Conservation (phyloP, 805 yeast genomes). For the Tetrapisispora fleetii region DNA sequence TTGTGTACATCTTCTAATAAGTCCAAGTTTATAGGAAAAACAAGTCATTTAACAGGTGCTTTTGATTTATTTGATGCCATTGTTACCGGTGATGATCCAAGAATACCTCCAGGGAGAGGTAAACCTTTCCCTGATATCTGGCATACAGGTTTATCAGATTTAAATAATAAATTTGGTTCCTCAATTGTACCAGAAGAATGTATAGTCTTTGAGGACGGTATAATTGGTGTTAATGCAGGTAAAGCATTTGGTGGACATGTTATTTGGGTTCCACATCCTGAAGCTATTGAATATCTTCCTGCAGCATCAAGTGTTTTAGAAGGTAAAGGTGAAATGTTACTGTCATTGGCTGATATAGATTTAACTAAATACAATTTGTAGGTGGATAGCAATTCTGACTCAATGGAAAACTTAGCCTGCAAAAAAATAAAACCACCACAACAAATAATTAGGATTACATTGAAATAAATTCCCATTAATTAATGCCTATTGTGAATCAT, state of each 20-base stretch:
- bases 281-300: conserved; percentile 52
- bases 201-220: conserved; percentile 88
- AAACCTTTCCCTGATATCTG: conserved; percentile 94
- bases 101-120: conserved; percentile 78
- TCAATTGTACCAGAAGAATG: conserved; percentile 65
- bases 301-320: conserved; percentile 43
- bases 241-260: conserved; percentile 73
- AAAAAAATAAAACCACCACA: background rate
- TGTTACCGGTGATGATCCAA: conserved; percentile 81
- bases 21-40: conserved; percentile 57
- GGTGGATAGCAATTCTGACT: background rate
- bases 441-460: background rate
- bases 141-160: conserved; percentile 62
- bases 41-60: conserved; percentile 54
- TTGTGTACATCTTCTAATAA: conserved; percentile 78
- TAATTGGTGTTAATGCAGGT: conserved; percentile 85
- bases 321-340: conserved; percentile 47
- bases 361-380: conserved; percentile 36
- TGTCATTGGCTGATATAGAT: conserved; percentile 45
- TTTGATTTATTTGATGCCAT: conserved; percentile 61
- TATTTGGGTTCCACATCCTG: conserved; percentile 89
- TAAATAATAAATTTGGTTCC: conserved; percentile 46
- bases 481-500: background rate
- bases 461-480: background rate
- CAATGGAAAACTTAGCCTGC: background rate